A percentile compares a stretch with the other conserved stretches of the same genome.
Conservation (phyloP, 805 yeast species). For the Saccharomycopsis lassenensis region DNA sequence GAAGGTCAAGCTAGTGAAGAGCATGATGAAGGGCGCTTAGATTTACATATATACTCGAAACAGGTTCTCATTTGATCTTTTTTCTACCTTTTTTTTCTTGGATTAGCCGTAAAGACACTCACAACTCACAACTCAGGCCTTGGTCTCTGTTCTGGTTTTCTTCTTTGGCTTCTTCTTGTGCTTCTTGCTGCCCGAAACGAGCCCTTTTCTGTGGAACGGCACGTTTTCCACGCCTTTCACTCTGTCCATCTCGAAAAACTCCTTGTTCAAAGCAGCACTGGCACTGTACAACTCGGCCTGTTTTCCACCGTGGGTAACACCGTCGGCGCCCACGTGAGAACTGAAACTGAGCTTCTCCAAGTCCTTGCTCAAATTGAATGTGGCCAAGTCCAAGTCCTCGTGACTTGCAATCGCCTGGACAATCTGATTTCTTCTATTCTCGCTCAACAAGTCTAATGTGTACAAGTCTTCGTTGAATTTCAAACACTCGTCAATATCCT, state of each 20-base stretch:
- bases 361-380: conserved; percentile 58
- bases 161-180: conserved; percentile 56
- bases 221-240: conserved; percentile 51
- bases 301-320: conserved; percentile 55
- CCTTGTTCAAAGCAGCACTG: conserved; percentile 75
- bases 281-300: conserved; percentile 72
- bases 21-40: too few species aligned
- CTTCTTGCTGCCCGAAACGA: conserved; percentile 32
- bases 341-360: conserved; percentile 67
- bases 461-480: conserved; percentile 71
- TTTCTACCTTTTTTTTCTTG: too few species aligned
- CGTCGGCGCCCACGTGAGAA: conserved; percentile 52
- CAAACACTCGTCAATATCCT: conserved; percentile 39
- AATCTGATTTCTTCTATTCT: conserved; percentile 62
- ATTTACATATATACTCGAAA: too few species aligned
- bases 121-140: too few species aligned
- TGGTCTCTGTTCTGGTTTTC: conserved; percentile 23
- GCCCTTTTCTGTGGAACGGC: conserved; percentile 59
- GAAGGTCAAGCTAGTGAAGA: too few species aligned
- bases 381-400: conserved; percentile 33
- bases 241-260: conserved; percentile 63
- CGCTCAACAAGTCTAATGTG: conserved; percentile 54
- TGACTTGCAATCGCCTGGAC: conserved; percentile 42
- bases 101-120: too few species aligned
- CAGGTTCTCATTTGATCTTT: too few species aligned